Evolutionary conservation across 352 stramenopile genomes (phyloP), one percentile per base, ranked within the genome.

Genomic region (Globisporangium alternatum): DNA sequence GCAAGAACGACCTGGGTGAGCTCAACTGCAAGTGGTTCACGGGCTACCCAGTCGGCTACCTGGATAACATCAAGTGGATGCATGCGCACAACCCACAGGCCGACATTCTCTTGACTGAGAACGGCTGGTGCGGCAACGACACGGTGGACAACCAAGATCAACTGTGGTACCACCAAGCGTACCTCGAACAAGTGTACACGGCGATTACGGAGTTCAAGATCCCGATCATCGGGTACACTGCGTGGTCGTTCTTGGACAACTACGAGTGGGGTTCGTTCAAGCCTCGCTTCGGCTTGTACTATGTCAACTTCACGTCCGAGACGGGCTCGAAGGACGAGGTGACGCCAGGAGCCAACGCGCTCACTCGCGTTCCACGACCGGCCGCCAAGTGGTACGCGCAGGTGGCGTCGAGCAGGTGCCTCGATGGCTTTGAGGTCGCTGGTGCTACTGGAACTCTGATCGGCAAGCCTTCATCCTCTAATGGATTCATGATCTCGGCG

Each of bases 201-300:
- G 83, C 76, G 35, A 74, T 90, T 10, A 65, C 68, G 3, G 71
- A 90, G 28, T 65, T 88, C 9, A 74, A 83, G 9, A 88, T 94
- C 49, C 75, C 82, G 28, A 66, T 99, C 35, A 76, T 88, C 56
- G 94, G 91, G 5, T 99, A 98, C 74, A 98, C 91, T 72, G 90
- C 84, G 13, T 98, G 93, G 96, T 95, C 84, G 54, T 88, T 99
- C 45, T 65, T 98, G 47, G 91, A 98, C 68, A 98, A 98, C 66
- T 98, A 97, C 69, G 95, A 98, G 72, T 98, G 93, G 93, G 80
- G 91, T 1, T 88, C 79, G 13, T 90, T 80, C 72, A 74, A 80
- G 37, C 77, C 69, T 33, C 77, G 80, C 9, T 87, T 83, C 54
- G 80, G 76, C 2, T 59, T 88, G 15, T 83, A 80, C 59, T 83